Percentiles rank a stretch among this genome's conserved stretches.
phyloP scores from a whole-genome alignment of 2,329 filamentous ascomycete species.

The Neonectria hederae region DNA sequence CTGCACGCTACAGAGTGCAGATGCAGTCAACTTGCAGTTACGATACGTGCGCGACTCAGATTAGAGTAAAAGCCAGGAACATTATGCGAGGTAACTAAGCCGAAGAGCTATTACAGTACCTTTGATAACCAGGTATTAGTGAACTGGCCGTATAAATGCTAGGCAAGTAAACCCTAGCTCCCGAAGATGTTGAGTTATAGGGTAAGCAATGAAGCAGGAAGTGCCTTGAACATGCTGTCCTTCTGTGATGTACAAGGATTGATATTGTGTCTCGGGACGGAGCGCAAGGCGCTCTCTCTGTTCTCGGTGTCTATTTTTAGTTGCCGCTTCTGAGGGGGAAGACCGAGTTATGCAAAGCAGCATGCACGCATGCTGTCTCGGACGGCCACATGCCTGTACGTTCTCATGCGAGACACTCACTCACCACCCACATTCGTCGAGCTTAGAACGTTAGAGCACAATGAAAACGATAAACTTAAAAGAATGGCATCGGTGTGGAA shows the following conservation, averaged over 20 bases:
- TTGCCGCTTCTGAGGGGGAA: background rate
- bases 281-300: background rate
- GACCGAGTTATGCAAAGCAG: background rate
- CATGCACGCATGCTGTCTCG: conserved; percentile 9
- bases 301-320: background rate
- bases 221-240: background rate
- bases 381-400: conserved; percentile 30
- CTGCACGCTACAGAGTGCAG: too few relatives aligned
- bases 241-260: background rate
- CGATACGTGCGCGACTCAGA: too few relatives aligned
- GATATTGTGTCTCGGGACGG: background rate
- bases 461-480: background rate
- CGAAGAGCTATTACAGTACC: background rate
- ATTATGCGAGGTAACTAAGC: too few relatives aligned
- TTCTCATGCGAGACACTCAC: conserved; percentile 18
- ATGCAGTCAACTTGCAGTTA: background rate
- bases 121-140: background rate
- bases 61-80: too few relatives aligned
- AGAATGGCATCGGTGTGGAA: conserved; percentile 7
- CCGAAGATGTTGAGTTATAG: background rate
- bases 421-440: too few relatives aligned
- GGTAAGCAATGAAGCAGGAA: background rate
- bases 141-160: background rate
- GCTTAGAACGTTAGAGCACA: background rate
- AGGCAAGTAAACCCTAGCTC: background rate